phyloP scores from a whole-genome alignment of 2,329 filamentous ascomycete genomes.

The Phyllosticta capitalensis region DNA sequence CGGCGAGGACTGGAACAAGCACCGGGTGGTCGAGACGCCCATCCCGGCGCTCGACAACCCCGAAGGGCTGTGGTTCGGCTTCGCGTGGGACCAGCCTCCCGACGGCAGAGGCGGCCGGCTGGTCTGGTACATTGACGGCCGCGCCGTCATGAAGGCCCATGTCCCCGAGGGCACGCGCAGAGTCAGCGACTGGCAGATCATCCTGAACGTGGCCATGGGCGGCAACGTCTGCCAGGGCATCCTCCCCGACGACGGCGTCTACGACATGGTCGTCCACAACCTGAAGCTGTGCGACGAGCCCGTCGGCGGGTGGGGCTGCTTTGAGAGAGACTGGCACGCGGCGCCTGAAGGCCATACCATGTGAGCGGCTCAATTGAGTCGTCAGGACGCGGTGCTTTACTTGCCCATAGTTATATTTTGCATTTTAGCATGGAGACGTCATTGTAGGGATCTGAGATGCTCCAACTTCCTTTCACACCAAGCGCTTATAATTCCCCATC shows the following conservation, averaged over 20 bases:
- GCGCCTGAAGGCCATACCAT: conserved; percentile 19
- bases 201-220: conserved; percentile 55
- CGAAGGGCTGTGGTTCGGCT: conserved; percentile 43
- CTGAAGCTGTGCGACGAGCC: conserved; percentile 45
- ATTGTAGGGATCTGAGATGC: too few species aligned
- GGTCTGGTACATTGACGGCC: conserved; percentile 52
- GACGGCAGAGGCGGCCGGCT: conserved; percentile 36
- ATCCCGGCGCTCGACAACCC: conserved; percentile 37
- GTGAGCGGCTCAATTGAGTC: too few species aligned
- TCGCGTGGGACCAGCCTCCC: conserved; percentile 45
- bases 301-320: conserved; percentile 45
- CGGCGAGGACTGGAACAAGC: conserved; percentile 47
- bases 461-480: too few species aligned
- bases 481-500: too few species aligned
- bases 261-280: conserved; percentile 48
- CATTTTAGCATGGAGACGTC: too few species aligned
- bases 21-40: conserved; percentile 44
- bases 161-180: conserved; percentile 45
- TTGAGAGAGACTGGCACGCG: conserved; percentile 42
- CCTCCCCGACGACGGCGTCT: conserved; percentile 43
- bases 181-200: conserved; percentile 46
- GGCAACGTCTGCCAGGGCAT: conserved; percentile 48
- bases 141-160: conserved; percentile 46
- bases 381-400: too few species aligned
- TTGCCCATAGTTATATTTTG: too few species aligned